Evolutionary conservation across 495 filamentous ascomycete genomes (phyloP), one percentile per base, ranked within the genome.

Genomic region (Aspergillus egyptiacus): DNA sequence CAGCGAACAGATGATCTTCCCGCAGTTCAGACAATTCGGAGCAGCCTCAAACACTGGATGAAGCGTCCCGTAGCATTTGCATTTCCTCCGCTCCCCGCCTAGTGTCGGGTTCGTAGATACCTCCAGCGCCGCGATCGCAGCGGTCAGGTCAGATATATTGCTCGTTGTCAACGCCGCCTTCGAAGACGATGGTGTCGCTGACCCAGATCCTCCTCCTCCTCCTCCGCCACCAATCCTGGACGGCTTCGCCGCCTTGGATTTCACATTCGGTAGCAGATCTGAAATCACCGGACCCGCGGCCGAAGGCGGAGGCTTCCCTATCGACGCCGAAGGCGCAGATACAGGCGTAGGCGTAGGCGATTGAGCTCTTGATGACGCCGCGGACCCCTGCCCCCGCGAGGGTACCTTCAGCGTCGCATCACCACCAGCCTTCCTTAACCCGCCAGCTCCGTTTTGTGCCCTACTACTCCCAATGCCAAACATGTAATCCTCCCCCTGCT

Each of bases 1-100:
- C 56, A 94, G 87, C 10, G 95, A 80, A 65, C 93, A 98, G 44
- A 97, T 84, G n/a, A 98, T 89, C 65, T 97, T 96, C 44, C 93
- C 93, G 62, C 93, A 98, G 54, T 78, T 82, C 15, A 93, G 71
- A 54, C 93, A 98, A 62, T 97, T 98, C 2, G 94, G 93, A 0
- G 90, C 87, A 0, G 91, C 87, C 8, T 76, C 77, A 9, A 96
- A 82, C 8, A 96, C 73, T 3, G 94, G 86, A 57, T 98, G 93
- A 2, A 87, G 77, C 2, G 85, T 75, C 0, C 85, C 93, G 51
- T 89, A 86, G 69, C 93, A 98, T 57, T 80, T 83, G 63, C 93
- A 98, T 50, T 77, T 77, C 30, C 84, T 78, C 10, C 76, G 66
- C 36, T 74, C 68, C 5, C 68, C 59, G 22, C 75, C 57, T 14